Evolutionary conservation across 441 rosid genomes (phyloP), one percentile per base, ranked within the genome.

Genomic region (Adansonia madagascariensis): DNA sequence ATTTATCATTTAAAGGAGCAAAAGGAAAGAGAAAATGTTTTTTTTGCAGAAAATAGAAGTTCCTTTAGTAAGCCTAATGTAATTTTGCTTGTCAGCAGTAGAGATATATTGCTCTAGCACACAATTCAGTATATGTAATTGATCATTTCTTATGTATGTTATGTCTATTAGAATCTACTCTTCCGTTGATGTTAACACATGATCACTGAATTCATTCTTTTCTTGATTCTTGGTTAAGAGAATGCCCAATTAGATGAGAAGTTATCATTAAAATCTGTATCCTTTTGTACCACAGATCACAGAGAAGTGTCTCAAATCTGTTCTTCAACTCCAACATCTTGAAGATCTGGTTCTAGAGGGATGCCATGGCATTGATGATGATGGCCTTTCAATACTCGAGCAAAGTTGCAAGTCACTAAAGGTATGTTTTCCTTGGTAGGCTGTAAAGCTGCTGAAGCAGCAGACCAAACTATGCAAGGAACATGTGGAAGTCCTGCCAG

Each of bases 271-370:
- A 8, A 61, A 74, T 27, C 46, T 44, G 4, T 27, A 24, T 74
- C 22, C 9, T 62, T 18, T 49, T 46, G 15, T 43, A 24, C 4
- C 73, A 73, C 76, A 84, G 86, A 84, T 84, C 59, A 76, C 84
- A 6, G 78, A 77, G 43, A 65, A 79, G 75, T 79, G 82, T 65
- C 77, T 84, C 47, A 76, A 77, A 61, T 24, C 75, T 74, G 61
- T 84, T 73, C 35, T 81, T 53, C 61, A 71, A 70, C 79, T 84
- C 18, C 73, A 50, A 63, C 64, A 79, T 77, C 79, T 84, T n/a
- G 86, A 81, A 64, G 84, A 84, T 69, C 75, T 84, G 50, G 35
- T 81, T 77, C 76, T 84, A 12, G 86, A 84, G 70, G 86, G 86
- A 70, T 84, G 86, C 69, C 75, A 75, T 81, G 84, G 84, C 22